Evolutionary conservation across 148 eudicot genomes (phyloP).

Genomic region (Arbutus unedo): DNA sequence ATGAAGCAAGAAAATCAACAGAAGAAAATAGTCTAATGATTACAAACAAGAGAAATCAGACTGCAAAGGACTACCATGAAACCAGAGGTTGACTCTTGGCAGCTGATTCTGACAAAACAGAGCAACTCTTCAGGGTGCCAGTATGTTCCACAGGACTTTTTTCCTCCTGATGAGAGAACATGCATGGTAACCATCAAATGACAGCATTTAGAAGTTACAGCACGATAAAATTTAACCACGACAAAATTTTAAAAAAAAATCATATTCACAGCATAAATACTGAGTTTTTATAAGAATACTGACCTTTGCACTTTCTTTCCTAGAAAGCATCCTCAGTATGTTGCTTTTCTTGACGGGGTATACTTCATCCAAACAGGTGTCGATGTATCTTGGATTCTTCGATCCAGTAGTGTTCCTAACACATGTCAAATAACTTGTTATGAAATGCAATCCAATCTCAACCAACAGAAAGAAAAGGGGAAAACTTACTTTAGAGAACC

Average conservation of each 20-base stretch:
- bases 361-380: conserved; percentile 67
- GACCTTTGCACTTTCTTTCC: conserved; percentile 71
- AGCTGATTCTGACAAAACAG: conserved; percentile 31
- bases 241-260: background rate
- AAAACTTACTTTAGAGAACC: conserved; percentile 44
- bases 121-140: conserved; percentile 35
- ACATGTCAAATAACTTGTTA: conserved; percentile 16
- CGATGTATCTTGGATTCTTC: conserved; percentile 58
- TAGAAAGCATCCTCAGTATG: conserved; percentile 47
- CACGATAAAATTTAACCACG: background rate
- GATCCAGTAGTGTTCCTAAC: conserved; percentile 40
- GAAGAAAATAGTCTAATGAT: conserved; percentile 1
- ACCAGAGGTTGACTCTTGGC: conserved; percentile 33
- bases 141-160: conserved; percentile 31
- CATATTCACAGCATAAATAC: background rate
- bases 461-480: conserved; percentile 4
- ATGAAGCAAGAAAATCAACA: conserved; percentile 14
- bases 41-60: background rate
- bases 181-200: background rate
- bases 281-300: conserved; percentile 11
- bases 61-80: conserved; percentile 23
- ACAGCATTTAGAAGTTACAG: background rate
- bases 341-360: conserved; percentile 69
- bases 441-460: conserved; percentile 4
- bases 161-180: conserved; percentile 35